These are phyloP conservation scores for Eucommia ulmoides DNA, from an alignment of 257 asterid genomes.

Conservation along the genomic window DNA sequence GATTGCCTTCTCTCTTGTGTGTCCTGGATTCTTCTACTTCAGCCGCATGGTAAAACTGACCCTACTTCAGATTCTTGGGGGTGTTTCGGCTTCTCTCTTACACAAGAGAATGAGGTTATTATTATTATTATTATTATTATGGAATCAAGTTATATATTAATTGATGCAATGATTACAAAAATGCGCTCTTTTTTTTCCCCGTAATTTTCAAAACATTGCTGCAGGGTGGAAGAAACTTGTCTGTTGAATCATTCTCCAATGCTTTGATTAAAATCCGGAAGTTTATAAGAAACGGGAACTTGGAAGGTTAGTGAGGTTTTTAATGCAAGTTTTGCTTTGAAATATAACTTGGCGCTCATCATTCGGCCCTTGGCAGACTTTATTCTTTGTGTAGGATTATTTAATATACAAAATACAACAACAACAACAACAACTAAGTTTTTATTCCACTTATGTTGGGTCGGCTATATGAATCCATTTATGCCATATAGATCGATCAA, in stretches of 20 bases:
- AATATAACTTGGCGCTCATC: not conserved
- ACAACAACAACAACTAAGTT: no score
- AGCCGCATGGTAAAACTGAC: slow-evolving; percentile 46
- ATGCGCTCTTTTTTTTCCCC: slow-evolving; percentile 4
- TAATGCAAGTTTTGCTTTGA: not conserved
- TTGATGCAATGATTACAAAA: not conserved
- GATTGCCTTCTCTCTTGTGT: slow-evolving; percentile 75
- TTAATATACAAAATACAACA: not conserved
- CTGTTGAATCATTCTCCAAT: slow-evolving; percentile 48
- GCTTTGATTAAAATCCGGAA: slow-evolving; percentile 49
- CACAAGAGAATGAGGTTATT: slow-evolving; percentile 72
- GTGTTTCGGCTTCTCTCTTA: slow-evolving; percentile 74
- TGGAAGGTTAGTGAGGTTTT: slow-evolving; percentile 58
- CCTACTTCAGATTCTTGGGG: slow-evolving; percentile 46
- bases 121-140: not conserved
- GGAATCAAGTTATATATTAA: not conserved
- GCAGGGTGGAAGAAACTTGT: slow-evolving; percentile 47
- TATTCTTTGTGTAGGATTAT: no score
- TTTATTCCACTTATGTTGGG: no score
- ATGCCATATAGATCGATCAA: not conserved
- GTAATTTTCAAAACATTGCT: slow-evolving; percentile 13
- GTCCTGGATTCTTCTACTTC: slow-evolving; percentile 77
- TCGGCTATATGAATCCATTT: no score
- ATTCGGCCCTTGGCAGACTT: not conserved
- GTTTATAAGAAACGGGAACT: slow-evolving; percentile 42